A percentile compares a stretch with the other conserved stretches of the same genome.
These are phyloP conservation scores for Leccinum obscurum DNA, from an alignment of 768 basidiomycete genomes.

Conservation along the genomic window DNA sequence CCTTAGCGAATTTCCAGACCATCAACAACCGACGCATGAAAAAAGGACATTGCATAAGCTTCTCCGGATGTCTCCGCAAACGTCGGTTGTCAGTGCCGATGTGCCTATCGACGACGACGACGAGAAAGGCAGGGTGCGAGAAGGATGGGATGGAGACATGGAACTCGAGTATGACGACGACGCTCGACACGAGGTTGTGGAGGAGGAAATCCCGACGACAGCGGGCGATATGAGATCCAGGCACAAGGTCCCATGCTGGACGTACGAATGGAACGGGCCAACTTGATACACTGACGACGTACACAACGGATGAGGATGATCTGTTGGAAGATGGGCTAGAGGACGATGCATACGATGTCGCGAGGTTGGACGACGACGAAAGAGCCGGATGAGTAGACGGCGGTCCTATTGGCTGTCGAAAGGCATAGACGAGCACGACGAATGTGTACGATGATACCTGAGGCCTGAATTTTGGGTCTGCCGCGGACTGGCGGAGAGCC, in stretches of 20 bases:
- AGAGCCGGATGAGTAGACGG: conserved; percentile 19
- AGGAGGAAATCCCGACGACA: conserved; percentile 45
- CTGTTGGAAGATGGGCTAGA: conserved; percentile 31
- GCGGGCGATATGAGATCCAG: conserved; percentile 57
- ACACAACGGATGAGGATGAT: no score
- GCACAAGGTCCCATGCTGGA: conserved; percentile 44
- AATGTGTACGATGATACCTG: no score
- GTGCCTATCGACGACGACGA: conserved; percentile 16
- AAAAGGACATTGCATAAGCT: conserved; percentile 57
- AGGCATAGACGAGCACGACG: no score
- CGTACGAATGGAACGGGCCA: no score
- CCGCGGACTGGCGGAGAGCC: background rate
- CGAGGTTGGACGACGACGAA: conserved; percentile 28
- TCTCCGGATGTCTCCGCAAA: conserved; percentile 41
- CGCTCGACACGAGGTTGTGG: conserved; percentile 1
- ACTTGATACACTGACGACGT: no score
- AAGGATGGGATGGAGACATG: conserved; percentile 44
- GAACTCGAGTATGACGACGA: conserved; percentile 30
- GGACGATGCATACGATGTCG: conserved; percentile 24
- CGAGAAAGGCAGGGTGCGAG: conserved; percentile 28
- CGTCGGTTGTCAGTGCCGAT: conserved; percentile 22
- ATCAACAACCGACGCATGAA: conserved; percentile 69
- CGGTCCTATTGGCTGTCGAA: conserved; percentile 53
- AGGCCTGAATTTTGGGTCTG: background rate
- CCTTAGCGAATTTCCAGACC: conserved; percentile 45